Percentiles rank a stretch among this genome's conserved stretches.
Conservation (phyloP, 345 rosid genomes). For the Euphorbia tirucalli region DNA sequence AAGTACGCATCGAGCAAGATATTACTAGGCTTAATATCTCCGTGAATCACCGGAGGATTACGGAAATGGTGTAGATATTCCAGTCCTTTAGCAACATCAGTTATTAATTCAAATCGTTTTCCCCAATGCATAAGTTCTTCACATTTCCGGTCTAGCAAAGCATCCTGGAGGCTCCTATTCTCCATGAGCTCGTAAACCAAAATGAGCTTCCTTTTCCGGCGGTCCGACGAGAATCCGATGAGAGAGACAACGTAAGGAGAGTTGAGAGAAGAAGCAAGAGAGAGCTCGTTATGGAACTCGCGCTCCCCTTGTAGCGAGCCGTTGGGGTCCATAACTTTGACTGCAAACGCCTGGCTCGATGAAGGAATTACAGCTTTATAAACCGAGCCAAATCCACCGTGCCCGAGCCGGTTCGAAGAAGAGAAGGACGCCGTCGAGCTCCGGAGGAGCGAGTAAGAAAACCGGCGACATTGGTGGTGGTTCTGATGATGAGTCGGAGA, state of each 20-base stretch:
- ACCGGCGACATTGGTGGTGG: slow-evolving; percentile 15
- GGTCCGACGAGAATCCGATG: slow-evolving; percentile 64
- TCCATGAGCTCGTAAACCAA: slow-evolving; percentile 75
- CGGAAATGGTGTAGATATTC: slow-evolving; percentile 33
- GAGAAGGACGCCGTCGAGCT: slow-evolving; percentile 16
- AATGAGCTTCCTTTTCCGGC: slow-evolving; percentile 43
- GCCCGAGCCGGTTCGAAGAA: slow-evolving; percentile 19
- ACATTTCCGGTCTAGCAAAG: slow-evolving; percentile 66
- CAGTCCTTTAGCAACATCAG: slow-evolving; percentile 19
- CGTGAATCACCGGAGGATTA: slow-evolving; percentile 58
- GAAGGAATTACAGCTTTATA: slow-evolving; percentile 52
- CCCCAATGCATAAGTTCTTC: slow-evolving; percentile 64
- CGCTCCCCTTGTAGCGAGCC: slow-evolving; percentile 72
- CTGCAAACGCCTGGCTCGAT: slow-evolving; percentile 13
- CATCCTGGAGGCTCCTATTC: slow-evolving; percentile 69
- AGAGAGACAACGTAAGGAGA: slow-evolving; percentile 45
- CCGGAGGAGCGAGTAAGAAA: slow-evolving; percentile 19
- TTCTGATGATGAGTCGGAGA: slow-evolving; percentile 16
- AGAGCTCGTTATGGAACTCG: slow-evolving; percentile 72
- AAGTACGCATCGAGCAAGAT: slow-evolving; percentile 51
- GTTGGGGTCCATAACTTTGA: slow-evolving; percentile 53
- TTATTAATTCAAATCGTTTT: slow-evolving; percentile 33
- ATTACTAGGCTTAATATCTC: slow-evolving; percentile 72
- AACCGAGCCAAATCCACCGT: slow-evolving; percentile 34
- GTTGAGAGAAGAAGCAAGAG: slow-evolving; percentile 13